A percentile compares a stretch with the other conserved stretches of the same genome.
Conservation (phyloP, 2,329 filamentous ascomycete species). For the Knoxdaviesia proteae region DNA sequence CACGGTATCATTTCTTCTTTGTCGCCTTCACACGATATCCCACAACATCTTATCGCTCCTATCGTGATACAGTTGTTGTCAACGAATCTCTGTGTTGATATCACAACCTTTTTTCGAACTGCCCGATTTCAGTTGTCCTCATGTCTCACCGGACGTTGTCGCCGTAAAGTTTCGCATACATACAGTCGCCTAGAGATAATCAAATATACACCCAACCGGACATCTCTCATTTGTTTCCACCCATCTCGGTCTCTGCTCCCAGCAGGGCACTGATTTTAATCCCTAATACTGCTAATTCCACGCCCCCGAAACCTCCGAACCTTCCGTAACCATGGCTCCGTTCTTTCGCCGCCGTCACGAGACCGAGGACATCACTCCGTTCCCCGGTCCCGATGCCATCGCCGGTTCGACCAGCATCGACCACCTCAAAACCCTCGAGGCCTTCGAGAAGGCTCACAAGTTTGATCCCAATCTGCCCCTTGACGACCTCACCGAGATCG, state of each 20-base stretch:
- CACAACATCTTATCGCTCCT: too few relatives aligned
- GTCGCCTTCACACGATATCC: too few relatives aligned
- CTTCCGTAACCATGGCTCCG: conserved; percentile 4
- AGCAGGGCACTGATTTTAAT: not conserved
- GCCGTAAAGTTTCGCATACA: not conserved
- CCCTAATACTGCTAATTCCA: not conserved
- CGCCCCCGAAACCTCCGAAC: too few relatives aligned
- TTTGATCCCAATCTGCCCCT: conserved; percentile 46
- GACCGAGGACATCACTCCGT: conserved; percentile 22
- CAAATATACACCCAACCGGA: not conserved
- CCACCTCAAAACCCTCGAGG: conserved; percentile 24
- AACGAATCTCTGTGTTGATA: too few relatives aligned
- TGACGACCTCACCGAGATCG: conserved; percentile 38
- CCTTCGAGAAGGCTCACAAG: conserved; percentile 24
- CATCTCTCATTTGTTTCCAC: not conserved
- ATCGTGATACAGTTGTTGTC: too few relatives aligned
- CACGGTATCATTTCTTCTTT: too few relatives aligned
- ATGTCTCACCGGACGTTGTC: not conserved
- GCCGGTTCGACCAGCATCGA: conserved; percentile 19
- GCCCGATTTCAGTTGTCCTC: too few relatives aligned
- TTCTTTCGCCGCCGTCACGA: conserved; percentile 25
- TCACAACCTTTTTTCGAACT: too few relatives aligned
- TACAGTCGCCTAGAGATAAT: not conserved
- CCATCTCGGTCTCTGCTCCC: not conserved
- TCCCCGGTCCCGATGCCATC: conserved; percentile 16